These are phyloP conservation scores for Amanita pseudoporphyria DNA, from an alignment of 768 basidiomycete species.

Conservation along the genomic window DNA sequence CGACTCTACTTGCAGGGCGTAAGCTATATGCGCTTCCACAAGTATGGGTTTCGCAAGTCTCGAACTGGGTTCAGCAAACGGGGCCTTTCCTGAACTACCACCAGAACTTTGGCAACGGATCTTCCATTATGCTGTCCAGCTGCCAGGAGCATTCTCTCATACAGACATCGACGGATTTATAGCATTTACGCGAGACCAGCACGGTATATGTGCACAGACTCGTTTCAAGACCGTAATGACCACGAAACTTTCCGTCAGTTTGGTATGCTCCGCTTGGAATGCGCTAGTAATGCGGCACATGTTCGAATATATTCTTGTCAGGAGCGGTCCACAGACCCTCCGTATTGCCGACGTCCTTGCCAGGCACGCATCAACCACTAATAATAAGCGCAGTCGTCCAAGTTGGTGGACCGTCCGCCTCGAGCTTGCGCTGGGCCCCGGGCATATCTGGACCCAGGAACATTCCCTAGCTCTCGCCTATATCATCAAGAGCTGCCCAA, in stretches of 20 bases:
- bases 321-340: conserved; percentile 14
- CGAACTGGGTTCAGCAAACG: background rate
- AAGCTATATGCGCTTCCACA: background rate
- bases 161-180: conserved; percentile 15
- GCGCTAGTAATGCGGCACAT: conserved; percentile 10
- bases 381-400: background rate
- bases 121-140: conserved; percentile 14
- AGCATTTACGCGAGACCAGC: conserved; percentile 17
- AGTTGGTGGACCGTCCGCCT: conserved; percentile 17
- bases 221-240: conserved; percentile 13
- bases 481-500: conserved; percentile 16
- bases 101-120: conserved; percentile 20
- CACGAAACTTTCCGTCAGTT: conserved; percentile 14
- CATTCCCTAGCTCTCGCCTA: conserved; percentile 14
- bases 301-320: conserved; percentile 16
- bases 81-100: conserved; percentile 12
- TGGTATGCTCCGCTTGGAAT: conserved; percentile 16
- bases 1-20: background rate
- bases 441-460: conserved; percentile 12
- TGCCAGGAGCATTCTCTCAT: conserved; percentile 17
- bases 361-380: background rate
- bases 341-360: conserved; percentile 11
- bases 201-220: conserved; percentile 13
- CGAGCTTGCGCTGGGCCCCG: conserved; percentile 16
- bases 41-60: background rate